Base-by-base conservation (phyloP, 2,329 filamentous ascomycete genomes). In the Ceratocystis papillata region DNA sequence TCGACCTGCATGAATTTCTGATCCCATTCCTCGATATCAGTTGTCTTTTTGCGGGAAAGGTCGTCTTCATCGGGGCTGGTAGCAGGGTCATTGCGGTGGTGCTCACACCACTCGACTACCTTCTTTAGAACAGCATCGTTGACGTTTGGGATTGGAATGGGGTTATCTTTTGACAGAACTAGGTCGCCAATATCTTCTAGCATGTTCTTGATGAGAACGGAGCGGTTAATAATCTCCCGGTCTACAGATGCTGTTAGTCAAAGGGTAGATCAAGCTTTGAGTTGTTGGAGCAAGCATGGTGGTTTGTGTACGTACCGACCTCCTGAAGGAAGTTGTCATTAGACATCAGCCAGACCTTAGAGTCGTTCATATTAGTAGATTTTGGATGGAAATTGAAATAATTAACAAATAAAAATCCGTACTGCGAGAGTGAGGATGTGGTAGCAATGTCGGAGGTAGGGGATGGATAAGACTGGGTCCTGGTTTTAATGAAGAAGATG, bases 1-100 rank as follows among this genome's bases (percentile, higher is more conserved):
- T 99, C 94, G 20, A 99, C 94, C 78, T 97, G 93, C 94, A 99
- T 97, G 77, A 97, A 99, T 79, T 99, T 99, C 77, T 97, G 93
- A 72, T 99, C 94, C 94, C 94, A 99, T 78, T 99, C 94, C 68
- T 97, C 94, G 70, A 99, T 99, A 72, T 99, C 94, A 60, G 94
- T 97, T 1, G 92, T 96, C 85, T 96, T 96, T 83, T 96, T 96
- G 72, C 94, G 90, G 63, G 87, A 91, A 73, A 97, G 93, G 69
- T 88, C 88, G 72, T 99, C 91, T 68, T 96, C 94, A 69, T 97
- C 93, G 72, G 86, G 84, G 65, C 87, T 81, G 69, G 86, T 83
- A n/a, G 86, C 81, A 48, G 94, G 90, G 73, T 99, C 94, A 75
- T 86, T 85, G 76, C 89, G 89, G 83, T 99, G 94, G 75, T 96